These are phyloP conservation scores for Oryza australiensis DNA, from an alignment of 176 grass and related monocot genomes.

Conservation along the genomic window DNA sequence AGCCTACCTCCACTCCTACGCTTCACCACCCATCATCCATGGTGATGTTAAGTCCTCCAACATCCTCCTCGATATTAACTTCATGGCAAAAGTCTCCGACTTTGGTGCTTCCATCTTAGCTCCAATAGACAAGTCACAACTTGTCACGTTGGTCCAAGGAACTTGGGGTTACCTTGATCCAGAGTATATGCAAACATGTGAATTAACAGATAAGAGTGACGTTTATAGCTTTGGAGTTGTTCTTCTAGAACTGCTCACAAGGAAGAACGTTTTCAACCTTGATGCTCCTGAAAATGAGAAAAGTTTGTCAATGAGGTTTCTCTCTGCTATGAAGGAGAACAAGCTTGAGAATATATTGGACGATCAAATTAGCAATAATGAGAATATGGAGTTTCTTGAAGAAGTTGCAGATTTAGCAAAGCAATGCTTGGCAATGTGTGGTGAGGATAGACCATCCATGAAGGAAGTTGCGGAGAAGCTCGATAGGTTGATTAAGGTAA, in stretches of 20 bases:
- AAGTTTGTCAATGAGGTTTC: neutral
- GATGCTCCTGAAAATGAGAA: conserved; percentile 1
- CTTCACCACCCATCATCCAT: neutral
- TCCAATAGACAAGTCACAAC: conserved; percentile 21
- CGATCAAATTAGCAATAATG: neutral
- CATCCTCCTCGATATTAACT: neutral
- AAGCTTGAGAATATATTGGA: conserved; percentile 7
- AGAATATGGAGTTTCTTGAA: neutral
- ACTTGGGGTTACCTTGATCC: conserved; percentile 46
- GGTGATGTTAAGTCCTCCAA: conserved; percentile 16
- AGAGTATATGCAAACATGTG: conserved; percentile 39
- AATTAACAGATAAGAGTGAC: conserved; percentile 28
- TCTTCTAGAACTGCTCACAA: conserved; percentile 20
- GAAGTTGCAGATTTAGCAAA: conserved; percentile 25
- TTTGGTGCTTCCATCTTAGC: conserved; percentile 33
- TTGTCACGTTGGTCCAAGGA: conserved; percentile 40
- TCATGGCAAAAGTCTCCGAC: conserved; percentile 26
- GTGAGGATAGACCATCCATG: neutral
- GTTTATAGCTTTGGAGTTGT: conserved; percentile 33
- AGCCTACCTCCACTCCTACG: neutral
- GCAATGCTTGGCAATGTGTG: conserved; percentile 9
- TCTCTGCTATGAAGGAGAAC: neutral
- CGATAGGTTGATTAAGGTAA: neutral
- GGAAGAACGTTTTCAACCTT: conserved; percentile 10
- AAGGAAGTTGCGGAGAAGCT: neutral